Conservation (phyloP, 2,329 filamentous ascomycete species). For the Metarhizium album region DNA sequence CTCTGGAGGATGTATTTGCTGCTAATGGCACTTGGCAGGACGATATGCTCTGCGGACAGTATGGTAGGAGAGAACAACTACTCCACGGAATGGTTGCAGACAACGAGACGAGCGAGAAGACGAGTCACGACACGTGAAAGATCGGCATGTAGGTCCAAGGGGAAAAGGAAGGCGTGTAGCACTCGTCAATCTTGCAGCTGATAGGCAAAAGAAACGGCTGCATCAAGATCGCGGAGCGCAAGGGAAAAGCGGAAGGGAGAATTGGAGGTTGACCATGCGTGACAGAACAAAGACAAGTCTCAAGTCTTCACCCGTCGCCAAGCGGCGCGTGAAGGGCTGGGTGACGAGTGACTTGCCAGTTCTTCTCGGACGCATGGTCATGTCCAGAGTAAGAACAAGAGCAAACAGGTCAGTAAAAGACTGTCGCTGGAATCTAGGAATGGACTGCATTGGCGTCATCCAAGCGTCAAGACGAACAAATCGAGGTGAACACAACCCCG, state of each 20-base stretch:
- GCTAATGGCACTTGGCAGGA: neutral
- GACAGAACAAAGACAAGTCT: neutral
- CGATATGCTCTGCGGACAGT: neutral
- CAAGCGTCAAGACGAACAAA: constrained; percentile 4
- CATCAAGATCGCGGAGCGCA: neutral
- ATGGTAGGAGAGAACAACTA: neutral
- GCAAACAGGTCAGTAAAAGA: neutral
- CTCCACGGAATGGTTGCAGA: neutral
- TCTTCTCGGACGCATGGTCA: neutral
- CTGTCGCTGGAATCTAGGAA: neutral
- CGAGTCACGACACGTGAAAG: neutral
- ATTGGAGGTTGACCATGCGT: neutral
- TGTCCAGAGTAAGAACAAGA: too few relatives aligned
- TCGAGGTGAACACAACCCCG: neutral
- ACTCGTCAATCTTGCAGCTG: neutral
- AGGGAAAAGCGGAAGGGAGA: neutral
- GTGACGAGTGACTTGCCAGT: too few relatives aligned
- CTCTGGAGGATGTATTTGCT: neutral
- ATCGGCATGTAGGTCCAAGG: neutral
- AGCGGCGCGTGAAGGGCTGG: neutral
- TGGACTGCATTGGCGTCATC: constrained; percentile 2
- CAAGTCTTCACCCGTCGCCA: too few relatives aligned
- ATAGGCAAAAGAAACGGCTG: neutral
- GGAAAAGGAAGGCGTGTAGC: neutral
- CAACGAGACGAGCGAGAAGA: neutral